Evolutionary conservation across 2,329 filamentous ascomycete species (phyloP).

Genomic region (Penicillium fuscoglaucum): DNA sequence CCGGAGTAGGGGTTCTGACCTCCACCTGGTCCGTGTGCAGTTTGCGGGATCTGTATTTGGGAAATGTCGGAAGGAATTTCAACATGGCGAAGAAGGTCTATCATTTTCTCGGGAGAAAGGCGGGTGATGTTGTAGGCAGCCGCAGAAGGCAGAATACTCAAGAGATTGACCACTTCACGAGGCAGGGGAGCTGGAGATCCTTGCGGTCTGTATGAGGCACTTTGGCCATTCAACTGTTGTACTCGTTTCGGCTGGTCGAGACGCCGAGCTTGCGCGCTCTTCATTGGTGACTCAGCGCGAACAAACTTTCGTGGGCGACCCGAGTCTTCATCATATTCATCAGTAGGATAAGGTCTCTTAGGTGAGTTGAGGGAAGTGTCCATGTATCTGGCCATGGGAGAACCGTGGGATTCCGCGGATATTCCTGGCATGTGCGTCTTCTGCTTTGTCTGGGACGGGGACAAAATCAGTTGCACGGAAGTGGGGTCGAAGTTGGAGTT

Average conservation of each 20-base stretch:
- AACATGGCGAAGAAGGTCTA: constrained; percentile 69
- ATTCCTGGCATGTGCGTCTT: constrained; percentile 47
- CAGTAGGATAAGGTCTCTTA: constrained; percentile 60
- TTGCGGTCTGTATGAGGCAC: constrained; percentile 52
- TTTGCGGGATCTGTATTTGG: constrained; percentile 41
- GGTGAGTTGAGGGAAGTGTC: constrained; percentile 46
- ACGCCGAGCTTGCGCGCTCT: constrained; percentile 82
- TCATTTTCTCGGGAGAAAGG: constrained; percentile 70
- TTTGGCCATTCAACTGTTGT: constrained; percentile 33
- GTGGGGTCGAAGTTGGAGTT: constrained; percentile 77
- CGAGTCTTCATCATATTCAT: constrained; percentile 70
- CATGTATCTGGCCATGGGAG: constrained; percentile 38
- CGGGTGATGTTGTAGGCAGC: constrained; percentile 69
- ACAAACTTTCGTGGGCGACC: constrained; percentile 81
- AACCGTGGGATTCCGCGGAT: constrained; percentile 31
- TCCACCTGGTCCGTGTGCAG: constrained; percentile 31
- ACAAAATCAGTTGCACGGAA: constrained; percentile 77
- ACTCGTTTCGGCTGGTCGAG: constrained; percentile 70
- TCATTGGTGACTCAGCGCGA: constrained; percentile 88
- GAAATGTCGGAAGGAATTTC: constrained; percentile 59
- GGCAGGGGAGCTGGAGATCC: constrained; percentile 67
- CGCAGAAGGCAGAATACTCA: constrained; percentile 73
- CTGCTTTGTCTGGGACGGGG: constrained; percentile 74
- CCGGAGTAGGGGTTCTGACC: constrained; percentile 34
- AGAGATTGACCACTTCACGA: constrained; percentile 60